Evolutionary conservation across 208 protist genomes (phyloP), one percentile per base, ranked within the genome.

Genomic region (Wallacemonas sp.): DNA sequence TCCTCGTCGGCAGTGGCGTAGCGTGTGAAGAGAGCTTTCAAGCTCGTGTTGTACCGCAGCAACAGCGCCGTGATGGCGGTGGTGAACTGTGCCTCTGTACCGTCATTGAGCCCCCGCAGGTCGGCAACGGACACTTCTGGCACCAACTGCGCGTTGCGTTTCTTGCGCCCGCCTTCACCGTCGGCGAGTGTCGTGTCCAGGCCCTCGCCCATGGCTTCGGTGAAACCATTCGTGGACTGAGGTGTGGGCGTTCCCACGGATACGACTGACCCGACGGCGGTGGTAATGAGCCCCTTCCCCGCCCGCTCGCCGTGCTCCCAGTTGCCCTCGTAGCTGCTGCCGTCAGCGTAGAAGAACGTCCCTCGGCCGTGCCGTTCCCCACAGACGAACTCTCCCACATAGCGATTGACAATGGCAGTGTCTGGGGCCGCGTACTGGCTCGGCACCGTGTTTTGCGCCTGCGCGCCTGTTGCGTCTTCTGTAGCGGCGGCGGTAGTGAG

Each of bases 331-430:
- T 96, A 97, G 39, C 62, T 78, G 66, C 84, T 87, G 39, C 93
- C 91, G 68, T 96, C 87, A 1, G 87, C 87, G 73, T 94, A 97
- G 71, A 81, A 89, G 66, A 93, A 97, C 13, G 65, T 62, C 26
- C 90, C 91, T 24, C 44, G 50, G 3, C 94, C 91, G 50, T 97
- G 65, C 15, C 92, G 76, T 52, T 70, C 63, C 1, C 92, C 92
- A 1, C 76, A 17, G 29, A 32, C 53, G 59, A 81, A 89, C 13
- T 68, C 33, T 13, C 92, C 92, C 17, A 73, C 61, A 62, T 97
- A 97, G 10, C 87, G 75, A 66, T 97, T 97, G 13, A 89, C 37
- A 36, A 88, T 70, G 21, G 81, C 72, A 12, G 65, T 46, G 0
- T 42, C 62, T 15, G 78, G 76, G 24, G 78, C 74, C 0, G 79